phyloP scores from a whole-genome alignment of 2,329 filamentous ascomycete species.

The Colletotrichum coccodes region DNA sequence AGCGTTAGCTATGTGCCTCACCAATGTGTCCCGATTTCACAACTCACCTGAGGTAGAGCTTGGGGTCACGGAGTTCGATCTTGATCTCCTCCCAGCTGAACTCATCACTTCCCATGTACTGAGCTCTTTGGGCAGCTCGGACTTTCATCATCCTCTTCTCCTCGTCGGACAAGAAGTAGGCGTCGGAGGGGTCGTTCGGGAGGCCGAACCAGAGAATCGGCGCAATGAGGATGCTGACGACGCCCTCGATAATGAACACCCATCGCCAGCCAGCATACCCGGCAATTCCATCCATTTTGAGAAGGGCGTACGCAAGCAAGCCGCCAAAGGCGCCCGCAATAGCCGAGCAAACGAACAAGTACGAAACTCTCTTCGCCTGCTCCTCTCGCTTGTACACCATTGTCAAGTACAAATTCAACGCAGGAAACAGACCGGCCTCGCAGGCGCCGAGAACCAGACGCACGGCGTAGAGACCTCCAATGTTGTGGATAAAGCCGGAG shows the following conservation, averaged over 20 bases:
- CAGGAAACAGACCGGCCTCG: slow-evolving; percentile 61
- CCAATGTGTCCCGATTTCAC: neutral
- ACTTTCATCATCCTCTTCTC: slow-evolving; percentile 61
- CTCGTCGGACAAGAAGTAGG: slow-evolving; percentile 58
- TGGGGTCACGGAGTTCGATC: slow-evolving; percentile 59
- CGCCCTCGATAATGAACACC: slow-evolving; percentile 62
- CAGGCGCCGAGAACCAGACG: slow-evolving; percentile 58
- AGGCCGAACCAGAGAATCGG: slow-evolving; percentile 56
- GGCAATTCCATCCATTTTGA: slow-evolving; percentile 54
- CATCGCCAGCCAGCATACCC: slow-evolving; percentile 53
- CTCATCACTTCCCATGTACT: slow-evolving; percentile 59
- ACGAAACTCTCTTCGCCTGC: slow-evolving; percentile 41
- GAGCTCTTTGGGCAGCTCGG: slow-evolving; percentile 53
- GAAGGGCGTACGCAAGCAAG: slow-evolving; percentile 57
- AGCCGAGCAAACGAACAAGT: slow-evolving; percentile 62
- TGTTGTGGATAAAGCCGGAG: slow-evolving; percentile 55
- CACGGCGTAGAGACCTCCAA: slow-evolving; percentile 52
- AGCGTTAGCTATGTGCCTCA: neutral
- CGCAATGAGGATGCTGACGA: slow-evolving; percentile 53
- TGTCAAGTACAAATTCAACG: slow-evolving; percentile 50
- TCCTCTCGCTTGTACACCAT: slow-evolving; percentile 50
- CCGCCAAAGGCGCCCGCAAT: slow-evolving; percentile 53
- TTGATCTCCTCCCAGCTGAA: slow-evolving; percentile 62
- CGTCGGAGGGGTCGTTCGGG: slow-evolving; percentile 56
- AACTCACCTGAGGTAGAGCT: slow-evolving; percentile 58